Conservation (phyloP, 148 eudicot genomes). For the Fagopyrum tataricum region DNA sequence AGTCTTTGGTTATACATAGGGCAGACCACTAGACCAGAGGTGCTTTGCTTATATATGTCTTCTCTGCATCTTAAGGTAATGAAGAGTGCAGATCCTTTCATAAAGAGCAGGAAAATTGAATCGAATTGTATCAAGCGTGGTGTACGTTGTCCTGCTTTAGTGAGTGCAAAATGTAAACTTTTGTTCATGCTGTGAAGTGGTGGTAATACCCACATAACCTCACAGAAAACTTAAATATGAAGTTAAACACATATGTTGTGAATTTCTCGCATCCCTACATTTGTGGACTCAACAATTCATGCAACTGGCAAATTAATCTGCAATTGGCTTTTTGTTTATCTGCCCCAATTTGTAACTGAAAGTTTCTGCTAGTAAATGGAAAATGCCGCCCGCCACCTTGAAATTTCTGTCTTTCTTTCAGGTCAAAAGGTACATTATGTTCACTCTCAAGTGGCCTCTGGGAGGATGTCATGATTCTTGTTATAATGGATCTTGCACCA, state of each 20-base stretch:
- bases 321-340: neutral
- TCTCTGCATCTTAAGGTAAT: neutral
- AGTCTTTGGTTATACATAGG: neutral
- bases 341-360: neutral
- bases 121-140: neutral
- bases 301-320: neutral
- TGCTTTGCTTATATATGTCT: neutral
- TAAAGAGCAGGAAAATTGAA: neutral
- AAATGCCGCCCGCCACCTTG: no score
- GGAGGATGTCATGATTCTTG: neutral
- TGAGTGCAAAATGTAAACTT: neutral
- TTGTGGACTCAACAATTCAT: neutral
- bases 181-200: neutral
- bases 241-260: neutral
- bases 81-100: neutral
- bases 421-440: neutral
- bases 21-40: neutral
- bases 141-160: neutral
- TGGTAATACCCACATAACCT: neutral
- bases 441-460: neutral
- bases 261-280: neutral
- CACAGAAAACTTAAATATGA: neutral
- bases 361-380: neutral
- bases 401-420: neutral
- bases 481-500: constrained; percentile 1